These are phyloP conservation scores for Mortierella sp. DNA, from an alignment of 371 early-diverging fungal genomes.

Conservation along the genomic window DNA sequence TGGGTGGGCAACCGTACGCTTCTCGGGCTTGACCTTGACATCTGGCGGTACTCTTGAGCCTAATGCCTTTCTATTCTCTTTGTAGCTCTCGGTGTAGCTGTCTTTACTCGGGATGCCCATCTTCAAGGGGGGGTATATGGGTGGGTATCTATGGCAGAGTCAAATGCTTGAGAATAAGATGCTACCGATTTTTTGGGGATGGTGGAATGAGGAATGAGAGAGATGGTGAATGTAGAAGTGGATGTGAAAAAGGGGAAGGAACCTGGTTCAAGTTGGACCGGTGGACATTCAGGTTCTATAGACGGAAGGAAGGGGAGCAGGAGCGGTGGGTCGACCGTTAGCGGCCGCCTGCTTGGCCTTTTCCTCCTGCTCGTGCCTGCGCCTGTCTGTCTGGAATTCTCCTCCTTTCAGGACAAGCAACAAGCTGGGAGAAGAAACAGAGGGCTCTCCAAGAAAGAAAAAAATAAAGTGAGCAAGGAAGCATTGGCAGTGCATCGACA, in stretches of 20 bases:
- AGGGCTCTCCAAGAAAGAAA: too few relatives aligned
- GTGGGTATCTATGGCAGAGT: background rate
- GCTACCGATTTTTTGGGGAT: background rate
- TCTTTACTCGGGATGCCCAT: slow-evolving; percentile 3
- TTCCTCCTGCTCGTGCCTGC: too few relatives aligned
- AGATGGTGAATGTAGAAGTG: background rate
- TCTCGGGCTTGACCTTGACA: background rate
- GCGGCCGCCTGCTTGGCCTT: too few relatives aligned
- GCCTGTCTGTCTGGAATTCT: too few relatives aligned
- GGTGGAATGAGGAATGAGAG: slow-evolving; percentile 1
- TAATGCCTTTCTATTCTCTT: background rate
- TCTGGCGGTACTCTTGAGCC: background rate
- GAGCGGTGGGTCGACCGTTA: too few relatives aligned
- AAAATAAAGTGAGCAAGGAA: too few relatives aligned
- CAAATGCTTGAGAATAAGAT: background rate
- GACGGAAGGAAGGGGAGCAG: background rate
- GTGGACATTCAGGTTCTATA: background rate
- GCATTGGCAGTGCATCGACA: too few relatives aligned
- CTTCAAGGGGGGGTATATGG: too few relatives aligned
- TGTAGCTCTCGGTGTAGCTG: background rate
- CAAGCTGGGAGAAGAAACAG: too few relatives aligned
- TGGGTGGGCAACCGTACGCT: too few relatives aligned
- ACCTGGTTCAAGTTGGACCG: background rate
- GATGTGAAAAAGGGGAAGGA: background rate
- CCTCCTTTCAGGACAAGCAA: too few relatives aligned